Base-by-base conservation (phyloP, 257 asterid species). In the Solanum corneliomulleri region DNA sequence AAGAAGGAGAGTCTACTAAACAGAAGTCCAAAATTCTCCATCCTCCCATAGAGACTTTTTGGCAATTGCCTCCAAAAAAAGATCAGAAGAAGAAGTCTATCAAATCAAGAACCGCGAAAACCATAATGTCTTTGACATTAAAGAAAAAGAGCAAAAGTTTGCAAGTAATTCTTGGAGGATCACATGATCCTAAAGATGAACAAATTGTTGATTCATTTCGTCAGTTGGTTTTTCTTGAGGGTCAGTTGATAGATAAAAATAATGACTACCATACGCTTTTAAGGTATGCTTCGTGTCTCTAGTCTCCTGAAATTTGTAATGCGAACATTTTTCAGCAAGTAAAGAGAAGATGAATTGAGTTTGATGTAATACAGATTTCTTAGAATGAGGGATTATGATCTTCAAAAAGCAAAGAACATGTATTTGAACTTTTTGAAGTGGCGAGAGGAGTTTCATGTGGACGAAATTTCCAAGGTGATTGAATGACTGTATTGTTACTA, bases 211-310 rank as follows among this genome's bases (percentile, higher is more conserved):
- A 92, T 18, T 87, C 91, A 7, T 95, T 95, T 47, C 95, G 95
- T 29, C 88, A 92, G 87, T 52, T 92, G 89, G 93, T 95, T 76
- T 88, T 86, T 41, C 87, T 89, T 16, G 98, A 95, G 89, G 92
- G 90, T 21, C 91, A 81, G 41, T 77, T 88, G 42, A 89, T 90
- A 1, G 87, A 33, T 76, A 93, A 92, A 85, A 88, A 92, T 35
- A 90, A 37, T 68, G 98, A 94, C 83, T 92, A 95, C 72, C 96
- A 95, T 21, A 94, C 96, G 70, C 95, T 94, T 86, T 87, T 95
- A 69, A 88, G 98, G 98, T 93, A 87, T 68, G 39, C 39, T 68
- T 68, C 21, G 23, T 76, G 83, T 42, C 18, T n/a, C 33, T 25
- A 42, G 21, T 33, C 80, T 4, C 5, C 4, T 72, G 3, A 70